Conservation (phyloP, 1,284 basidiomycete genomes). For the Puccinia brachypodii region DNA sequence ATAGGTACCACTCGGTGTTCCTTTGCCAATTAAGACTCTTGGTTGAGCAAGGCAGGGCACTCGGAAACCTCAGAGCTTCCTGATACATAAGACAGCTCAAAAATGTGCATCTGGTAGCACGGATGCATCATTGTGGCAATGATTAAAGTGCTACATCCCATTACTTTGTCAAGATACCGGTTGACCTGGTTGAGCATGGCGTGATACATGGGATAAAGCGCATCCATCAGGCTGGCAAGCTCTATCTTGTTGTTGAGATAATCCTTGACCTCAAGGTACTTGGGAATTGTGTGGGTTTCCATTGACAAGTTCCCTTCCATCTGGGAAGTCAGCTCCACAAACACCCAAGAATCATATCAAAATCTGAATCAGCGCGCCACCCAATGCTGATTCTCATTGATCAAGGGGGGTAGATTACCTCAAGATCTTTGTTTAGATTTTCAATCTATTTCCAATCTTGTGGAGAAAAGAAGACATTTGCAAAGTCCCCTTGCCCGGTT, state of each 20-base stretch:
- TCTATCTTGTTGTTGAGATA: no score
- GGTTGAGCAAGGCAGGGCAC: not conserved
- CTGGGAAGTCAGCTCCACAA: not conserved
- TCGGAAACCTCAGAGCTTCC: not conserved
- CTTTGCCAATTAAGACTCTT: not conserved
- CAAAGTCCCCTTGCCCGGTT: not conserved
- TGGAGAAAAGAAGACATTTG: not conserved
- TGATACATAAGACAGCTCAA: not conserved
- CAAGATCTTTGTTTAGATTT: not conserved
- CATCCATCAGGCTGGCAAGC: not conserved
- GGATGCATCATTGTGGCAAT: not conserved
- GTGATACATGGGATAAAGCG: constrained; percentile 6
- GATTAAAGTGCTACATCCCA: not conserved
- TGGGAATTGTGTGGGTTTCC: not conserved
- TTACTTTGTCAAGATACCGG: not conserved
- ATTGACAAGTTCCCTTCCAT: not conserved
- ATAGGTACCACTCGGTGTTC: not conserved
- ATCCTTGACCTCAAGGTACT: not conserved
- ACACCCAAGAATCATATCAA: no score
- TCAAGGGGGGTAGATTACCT: no score
- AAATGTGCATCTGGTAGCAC: not conserved
- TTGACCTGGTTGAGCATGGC: not conserved
- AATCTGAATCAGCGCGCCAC: no score
- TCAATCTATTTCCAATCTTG: not conserved
- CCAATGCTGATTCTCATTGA: no score